phyloP scores from a whole-genome alignment of 352 stramenopile species.

The Phytophthora pistaciae region DNA sequence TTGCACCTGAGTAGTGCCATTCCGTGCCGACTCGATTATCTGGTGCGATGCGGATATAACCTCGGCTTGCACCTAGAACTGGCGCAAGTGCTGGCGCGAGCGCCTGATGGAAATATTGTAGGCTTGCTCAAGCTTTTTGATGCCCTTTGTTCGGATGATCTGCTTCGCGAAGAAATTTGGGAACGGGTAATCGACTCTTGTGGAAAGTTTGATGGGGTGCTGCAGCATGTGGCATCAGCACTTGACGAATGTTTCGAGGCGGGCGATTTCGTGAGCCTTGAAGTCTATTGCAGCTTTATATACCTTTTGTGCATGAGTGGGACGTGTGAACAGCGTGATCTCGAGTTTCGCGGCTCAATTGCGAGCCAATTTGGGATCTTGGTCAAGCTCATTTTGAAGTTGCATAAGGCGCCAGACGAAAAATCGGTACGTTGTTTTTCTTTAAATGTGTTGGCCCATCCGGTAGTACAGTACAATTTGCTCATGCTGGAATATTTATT shows the following conservation, averaged over 20 bases:
- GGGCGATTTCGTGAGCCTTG: background rate
- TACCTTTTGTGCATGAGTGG: conserved; percentile 15
- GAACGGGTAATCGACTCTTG: conserved; percentile 1
- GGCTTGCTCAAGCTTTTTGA: conserved; percentile 18
- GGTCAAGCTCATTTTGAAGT: conserved; percentile 10
- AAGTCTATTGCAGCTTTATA: conserved; percentile 31
- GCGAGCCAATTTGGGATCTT: conserved; percentile 22
- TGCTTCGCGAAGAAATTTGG: conserved; percentile 29
- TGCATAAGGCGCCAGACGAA: background rate
- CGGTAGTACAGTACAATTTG: background rate
- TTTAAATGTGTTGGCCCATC: background rate
- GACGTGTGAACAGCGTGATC: conserved; percentile 7
- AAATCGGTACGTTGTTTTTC: conserved; percentile 10
- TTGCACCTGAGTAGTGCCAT: conserved; percentile 17
- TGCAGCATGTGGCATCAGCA: conserved; percentile 9
- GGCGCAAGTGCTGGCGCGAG: conserved; percentile 1
- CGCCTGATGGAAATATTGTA: conserved; percentile 5
- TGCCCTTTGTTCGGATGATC: conserved; percentile 12
- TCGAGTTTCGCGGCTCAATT: conserved; percentile 7
- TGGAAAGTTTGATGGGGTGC: conserved; percentile 1
- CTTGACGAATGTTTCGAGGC: conserved; percentile 4
- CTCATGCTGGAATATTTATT: background rate
- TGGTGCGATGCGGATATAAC: conserved; percentile 13
- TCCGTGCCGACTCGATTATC: conserved; percentile 20
- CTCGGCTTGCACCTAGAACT: conserved; percentile 16